Evolutionary conservation across 208 protist species (phyloP), one percentile per base, ranked within the genome.

Genomic region (Novymonas esmeraldas): DNA sequence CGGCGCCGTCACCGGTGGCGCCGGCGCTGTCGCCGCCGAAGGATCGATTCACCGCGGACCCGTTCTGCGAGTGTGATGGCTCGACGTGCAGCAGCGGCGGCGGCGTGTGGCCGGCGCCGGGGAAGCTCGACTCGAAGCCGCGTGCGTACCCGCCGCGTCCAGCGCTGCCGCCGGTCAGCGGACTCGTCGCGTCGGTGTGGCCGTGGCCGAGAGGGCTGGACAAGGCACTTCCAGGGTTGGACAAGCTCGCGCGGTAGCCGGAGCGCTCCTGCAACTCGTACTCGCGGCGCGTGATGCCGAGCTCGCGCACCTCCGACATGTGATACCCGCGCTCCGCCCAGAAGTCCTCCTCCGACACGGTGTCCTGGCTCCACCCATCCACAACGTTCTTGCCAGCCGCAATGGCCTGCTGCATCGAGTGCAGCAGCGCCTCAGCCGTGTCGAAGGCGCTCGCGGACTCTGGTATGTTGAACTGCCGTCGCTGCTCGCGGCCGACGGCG

Each of bases 271-370:
- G 73, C 14, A 66, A 54, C 65, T 91, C 87, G 26, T 76, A 73
- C 38, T 85, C 78, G 26, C 56, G 33, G 1, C 80, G 82, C n/a
- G 78, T 75, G 22, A 87, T 56, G 39, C 74, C 66, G 22, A 80
- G 61, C 51, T 52, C 38, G 26, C 59, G 62, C 28, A 84, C 85
- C 57, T 91, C 89, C 13, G 50, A 58, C 69, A 79, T 66, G 36
- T 64, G 68, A 62, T 84, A 86, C 18, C 89, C 89, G 13, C 85
- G 79, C 42, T 87, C 77, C 2, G 82, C 85, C 84, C 85, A 94
- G 62, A 87, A 94, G 29, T 88, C 84, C 54, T 81, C 79, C 24
- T 92, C 84, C 28, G 38, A 70, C 34, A 16, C 49, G 34, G 58
- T 59, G 41, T 78, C 70, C 59, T 77, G 58, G 24, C 63, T 76